Evolutionary conservation across 495 filamentous ascomycete genomes (phyloP), one percentile per base, ranked within the genome.

Genomic region (Copromyces sp.): DNA sequence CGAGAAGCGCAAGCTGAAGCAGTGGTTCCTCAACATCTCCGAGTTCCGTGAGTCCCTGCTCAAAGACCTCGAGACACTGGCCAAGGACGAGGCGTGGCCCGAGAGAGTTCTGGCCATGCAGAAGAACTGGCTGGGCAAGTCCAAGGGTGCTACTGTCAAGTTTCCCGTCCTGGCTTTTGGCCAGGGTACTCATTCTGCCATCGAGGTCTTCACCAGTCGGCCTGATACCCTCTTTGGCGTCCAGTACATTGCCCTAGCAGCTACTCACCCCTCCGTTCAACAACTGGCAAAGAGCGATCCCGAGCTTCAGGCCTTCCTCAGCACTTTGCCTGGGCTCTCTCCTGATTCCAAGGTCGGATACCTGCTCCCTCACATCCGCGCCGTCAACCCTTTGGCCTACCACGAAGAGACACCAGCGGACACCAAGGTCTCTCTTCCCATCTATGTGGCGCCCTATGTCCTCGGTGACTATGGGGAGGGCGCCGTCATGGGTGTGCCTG

Each of bases 401-500:
- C 84, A 89, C 45, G 82, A 84, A 9, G 82, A 85, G 9, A 86
- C 80, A 1, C 81, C 83, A 4, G 86, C 81, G 20, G 79, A 83
- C 44, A 80, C 88, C 9, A 82, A 86, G 68, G 76, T 84, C 47
- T 83, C 85, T 44, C 78, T 96, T 9, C 92, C 94, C 3, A 85
- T 97, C 11, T 97, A 91, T 76, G 90, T 90, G 11, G 91, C 94
- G 5, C 90, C 93, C 0, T 97, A 97, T 74, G 94, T 97, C n/a
- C 83, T 95, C 6, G 90, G 90, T 39, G 92, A 94, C 72, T 96
- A 95, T 74, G 94, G 93, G n/a, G 90, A 91, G 70, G 93, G 93
- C 2, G 93, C 93, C 6, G 91, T 97, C 7, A 97, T 97, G 94
- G 94, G 93, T 45, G 94, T 97, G 32, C 94, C 94, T 0, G 94